phyloP scores from a whole-genome alignment of 257 asterid species.

The Avicennia marina region DNA sequence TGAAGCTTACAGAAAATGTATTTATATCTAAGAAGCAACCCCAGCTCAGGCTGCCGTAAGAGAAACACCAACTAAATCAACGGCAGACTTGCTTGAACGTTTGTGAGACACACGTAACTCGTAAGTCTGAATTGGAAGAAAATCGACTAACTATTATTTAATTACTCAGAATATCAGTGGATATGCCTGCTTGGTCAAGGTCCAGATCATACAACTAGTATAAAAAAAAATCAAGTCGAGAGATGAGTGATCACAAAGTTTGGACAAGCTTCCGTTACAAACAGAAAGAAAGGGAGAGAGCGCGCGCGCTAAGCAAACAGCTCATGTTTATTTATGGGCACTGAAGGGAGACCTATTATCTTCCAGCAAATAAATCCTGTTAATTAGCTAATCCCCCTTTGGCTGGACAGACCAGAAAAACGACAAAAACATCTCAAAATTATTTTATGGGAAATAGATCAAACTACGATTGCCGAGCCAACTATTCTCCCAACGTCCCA shows the following conservation, averaged over 20 bases:
- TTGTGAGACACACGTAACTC: too few relatives aligned
- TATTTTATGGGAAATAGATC: not conserved
- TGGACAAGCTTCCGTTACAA: not conserved
- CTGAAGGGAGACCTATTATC: too few relatives aligned
- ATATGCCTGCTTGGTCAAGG: too few relatives aligned
- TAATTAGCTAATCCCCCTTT: not conserved
- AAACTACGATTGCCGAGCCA: not conserved
- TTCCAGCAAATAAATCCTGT: not conserved
- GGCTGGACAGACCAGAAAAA: not conserved
- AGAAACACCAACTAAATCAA: not conserved
- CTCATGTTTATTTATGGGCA: too few relatives aligned
- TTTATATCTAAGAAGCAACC: not conserved
- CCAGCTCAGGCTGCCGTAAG: not conserved
- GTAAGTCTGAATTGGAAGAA: too few relatives aligned
- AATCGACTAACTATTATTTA: too few relatives aligned
- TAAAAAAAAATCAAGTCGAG: slow-evolving; percentile 3
- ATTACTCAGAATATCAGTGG: too few relatives aligned
- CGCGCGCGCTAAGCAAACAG: too few relatives aligned
- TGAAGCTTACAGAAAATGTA: not conserved
- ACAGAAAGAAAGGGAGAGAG: not conserved
- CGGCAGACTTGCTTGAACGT: slow-evolving; percentile 12
- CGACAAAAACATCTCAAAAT: not conserved
- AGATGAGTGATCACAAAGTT: slow-evolving; percentile 11
- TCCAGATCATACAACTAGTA: too few relatives aligned
- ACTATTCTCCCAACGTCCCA: not conserved